These are phyloP conservation scores for Chlorophyllum brunneum DNA, from an alignment of 768 basidiomycete species.

Conservation along the genomic window DNA sequence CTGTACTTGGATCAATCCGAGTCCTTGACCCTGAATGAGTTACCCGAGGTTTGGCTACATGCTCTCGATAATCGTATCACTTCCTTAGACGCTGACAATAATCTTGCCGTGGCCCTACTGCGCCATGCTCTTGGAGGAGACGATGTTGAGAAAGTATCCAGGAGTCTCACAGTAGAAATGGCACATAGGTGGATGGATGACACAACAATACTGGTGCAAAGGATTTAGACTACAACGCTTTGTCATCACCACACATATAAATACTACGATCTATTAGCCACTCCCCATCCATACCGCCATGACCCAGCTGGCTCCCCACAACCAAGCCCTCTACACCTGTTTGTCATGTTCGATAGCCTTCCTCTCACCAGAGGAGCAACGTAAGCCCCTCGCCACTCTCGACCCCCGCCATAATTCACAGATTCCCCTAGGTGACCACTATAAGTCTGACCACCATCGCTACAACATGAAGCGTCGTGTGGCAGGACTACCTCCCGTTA, in stretches of 20 bases:
- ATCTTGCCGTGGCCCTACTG: conserved; percentile 38
- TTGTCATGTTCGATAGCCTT: conserved; percentile 91
- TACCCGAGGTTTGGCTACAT: conserved; percentile 34
- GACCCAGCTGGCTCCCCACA: conserved; percentile 21
- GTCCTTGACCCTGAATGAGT: conserved; percentile 23
- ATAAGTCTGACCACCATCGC: conserved; percentile 90
- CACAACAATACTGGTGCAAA: conserved; percentile 45
- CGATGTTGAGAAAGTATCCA: conserved; percentile 36
- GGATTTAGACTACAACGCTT: conserved; percentile 18
- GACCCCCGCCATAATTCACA: conserved; percentile 6
- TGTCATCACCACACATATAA: background rate
- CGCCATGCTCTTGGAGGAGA: conserved; percentile 42
- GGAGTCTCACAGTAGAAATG: conserved; percentile 47
- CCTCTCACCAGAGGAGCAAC: conserved; percentile 75
- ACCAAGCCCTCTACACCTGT: conserved; percentile 69
- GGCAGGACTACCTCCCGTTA: conserved; percentile 84
- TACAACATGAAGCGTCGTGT: conserved; percentile 99
- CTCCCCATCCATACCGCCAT: conserved; percentile 21
- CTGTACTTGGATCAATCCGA: conserved; percentile 30
- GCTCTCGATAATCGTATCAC: conserved; percentile 15
- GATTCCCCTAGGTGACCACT: conserved; percentile 68
- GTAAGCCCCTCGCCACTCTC: conserved; percentile 36
- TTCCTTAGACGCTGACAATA: conserved; percentile 5
- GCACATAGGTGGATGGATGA: conserved; percentile 53
- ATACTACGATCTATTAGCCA: background rate